Evolutionary conservation across 768 basidiomycete species (phyloP).

Genomic region (Lanmaoa rubissima): DNA sequence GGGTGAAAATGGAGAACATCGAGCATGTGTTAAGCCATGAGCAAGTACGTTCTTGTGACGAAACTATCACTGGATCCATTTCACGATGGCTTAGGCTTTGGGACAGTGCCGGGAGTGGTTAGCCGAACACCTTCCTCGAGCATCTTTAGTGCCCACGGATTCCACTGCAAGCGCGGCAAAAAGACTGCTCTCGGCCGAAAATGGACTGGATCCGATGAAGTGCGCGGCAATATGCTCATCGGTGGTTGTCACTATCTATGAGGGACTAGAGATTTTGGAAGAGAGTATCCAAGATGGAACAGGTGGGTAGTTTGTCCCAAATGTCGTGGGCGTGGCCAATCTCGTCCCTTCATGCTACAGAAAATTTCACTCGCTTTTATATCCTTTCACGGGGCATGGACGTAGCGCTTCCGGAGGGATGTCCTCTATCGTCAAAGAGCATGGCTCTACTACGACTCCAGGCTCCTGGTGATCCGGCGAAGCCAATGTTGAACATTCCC

Average conservation of each 20-base stretch:
- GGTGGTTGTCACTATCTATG: slow-evolving; percentile 57
- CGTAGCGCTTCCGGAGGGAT: slow-evolving; percentile 26
- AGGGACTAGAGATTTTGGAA: slow-evolving; percentile 57
- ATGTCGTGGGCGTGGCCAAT: not conserved
- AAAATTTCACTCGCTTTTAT: slow-evolving; percentile 70
- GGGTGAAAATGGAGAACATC: slow-evolving; percentile 54
- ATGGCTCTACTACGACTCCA: slow-evolving; percentile 42
- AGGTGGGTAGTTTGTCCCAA: slow-evolving; percentile 4
- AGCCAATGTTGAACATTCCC: slow-evolving; percentile 11
- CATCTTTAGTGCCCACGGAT: slow-evolving; percentile 50
- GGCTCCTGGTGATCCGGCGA: not conserved
- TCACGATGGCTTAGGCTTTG: slow-evolving; percentile 50
- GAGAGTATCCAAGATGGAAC: slow-evolving; percentile 62
- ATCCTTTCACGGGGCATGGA: slow-evolving; percentile 44
- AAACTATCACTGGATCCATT: not conserved
- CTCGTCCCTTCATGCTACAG: slow-evolving; percentile 32
- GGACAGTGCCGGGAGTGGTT: slow-evolving; percentile 77
- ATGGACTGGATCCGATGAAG: slow-evolving; percentile 41
- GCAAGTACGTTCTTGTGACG: slow-evolving; percentile 48
- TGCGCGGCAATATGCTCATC: slow-evolving; percentile 77
- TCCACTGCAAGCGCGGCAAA: slow-evolving; percentile 76
- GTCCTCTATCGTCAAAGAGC: slow-evolving; percentile 17
- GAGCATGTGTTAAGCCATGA: slow-evolving; percentile 72
- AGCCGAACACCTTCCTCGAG: slow-evolving; percentile 48
- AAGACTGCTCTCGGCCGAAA: slow-evolving; percentile 28